Evolutionary conservation across 2,329 filamentous ascomycete genomes (phyloP).

Genomic region (Curvularia eragrostidis): DNA sequence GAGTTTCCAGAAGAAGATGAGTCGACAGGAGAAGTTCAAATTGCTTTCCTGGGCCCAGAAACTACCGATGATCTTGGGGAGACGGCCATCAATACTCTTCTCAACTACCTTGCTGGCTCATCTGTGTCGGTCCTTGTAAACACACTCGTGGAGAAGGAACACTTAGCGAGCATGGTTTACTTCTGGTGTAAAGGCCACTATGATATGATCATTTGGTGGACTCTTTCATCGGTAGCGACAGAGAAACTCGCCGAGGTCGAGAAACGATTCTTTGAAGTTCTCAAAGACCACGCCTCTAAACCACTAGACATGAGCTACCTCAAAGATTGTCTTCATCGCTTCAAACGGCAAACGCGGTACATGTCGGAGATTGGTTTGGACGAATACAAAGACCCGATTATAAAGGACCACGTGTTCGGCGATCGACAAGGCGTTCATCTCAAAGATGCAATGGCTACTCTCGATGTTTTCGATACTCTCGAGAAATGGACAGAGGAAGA

Average conservation of each 20-base stretch:
- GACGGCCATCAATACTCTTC: constrained; percentile 77
- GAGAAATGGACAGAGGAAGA: constrained; percentile 81
- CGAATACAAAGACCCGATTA: constrained; percentile 84
- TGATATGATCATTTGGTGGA: constrained; percentile 83
- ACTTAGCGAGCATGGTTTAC: constrained; percentile 84
- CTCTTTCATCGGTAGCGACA: constrained; percentile 84
- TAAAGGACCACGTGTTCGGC: constrained; percentile 91
- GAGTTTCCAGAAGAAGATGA: constrained; percentile 98
- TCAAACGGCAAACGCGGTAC: constrained; percentile 81
- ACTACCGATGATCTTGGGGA: constrained; percentile 69
- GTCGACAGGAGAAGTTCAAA: constrained; percentile 83
- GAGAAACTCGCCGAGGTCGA: constrained; percentile 85
- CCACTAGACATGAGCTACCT: constrained; percentile 90
- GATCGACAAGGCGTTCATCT: constrained; percentile 73
- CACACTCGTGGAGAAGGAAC: constrained; percentile 88
- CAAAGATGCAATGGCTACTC: constrained; percentile 47
- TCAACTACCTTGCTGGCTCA: constrained; percentile 89
- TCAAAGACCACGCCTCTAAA: constrained; percentile 79
- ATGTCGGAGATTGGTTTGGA: constrained; percentile 80
- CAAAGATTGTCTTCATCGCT: constrained; percentile 82
- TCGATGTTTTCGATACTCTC: constrained; percentile 68
- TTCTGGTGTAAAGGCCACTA: constrained; percentile 82
- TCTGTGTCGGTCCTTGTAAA: constrained; percentile 94
- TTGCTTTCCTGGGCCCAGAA: constrained; percentile 86
- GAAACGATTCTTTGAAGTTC: constrained; percentile 80